Evolutionary conservation across 345 rosid genomes (phyloP).

Genomic region (Barbarea vulgaris): DNA sequence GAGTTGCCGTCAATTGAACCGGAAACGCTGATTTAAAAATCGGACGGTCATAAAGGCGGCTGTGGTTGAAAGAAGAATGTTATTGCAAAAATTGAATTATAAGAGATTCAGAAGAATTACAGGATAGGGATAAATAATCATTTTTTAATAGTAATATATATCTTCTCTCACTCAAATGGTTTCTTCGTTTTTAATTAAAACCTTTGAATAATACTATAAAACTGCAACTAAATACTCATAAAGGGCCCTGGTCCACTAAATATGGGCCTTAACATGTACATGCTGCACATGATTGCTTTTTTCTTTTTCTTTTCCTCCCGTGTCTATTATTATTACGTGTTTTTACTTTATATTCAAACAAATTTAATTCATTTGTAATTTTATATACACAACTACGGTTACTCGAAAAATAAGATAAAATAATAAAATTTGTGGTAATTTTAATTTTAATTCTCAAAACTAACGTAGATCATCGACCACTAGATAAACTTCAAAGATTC

Average conservation of each 20-base stretch:
- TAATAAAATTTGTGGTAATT: neutral
- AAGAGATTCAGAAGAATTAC: slow-evolving; percentile 22
- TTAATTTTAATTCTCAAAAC: neutral
- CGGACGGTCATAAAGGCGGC: slow-evolving; percentile 36
- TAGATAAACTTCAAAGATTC: slow-evolving; percentile 10
- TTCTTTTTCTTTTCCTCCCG: neutral
- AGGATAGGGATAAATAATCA: slow-evolving; percentile 5
- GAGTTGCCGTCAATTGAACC: slow-evolving; percentile 36
- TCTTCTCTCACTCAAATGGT: slow-evolving; percentile 28
- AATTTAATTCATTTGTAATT: neutral
- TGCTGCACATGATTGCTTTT: slow-evolving; percentile 23
- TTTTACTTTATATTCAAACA: neutral
- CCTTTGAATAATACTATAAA: neutral
- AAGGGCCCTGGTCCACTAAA: slow-evolving; percentile 35
- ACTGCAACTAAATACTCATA: slow-evolving; percentile 5
- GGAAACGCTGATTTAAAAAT: slow-evolving; percentile 33
- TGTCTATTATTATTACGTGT: neutral
- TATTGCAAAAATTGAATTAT: neutral
- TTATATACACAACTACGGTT: neutral
- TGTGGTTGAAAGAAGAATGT: slow-evolving; percentile 30
- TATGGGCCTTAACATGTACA: slow-evolving; percentile 32
- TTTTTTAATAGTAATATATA: slow-evolving; percentile 9
- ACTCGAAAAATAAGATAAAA: neutral
- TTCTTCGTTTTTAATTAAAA: slow-evolving; percentile 12
- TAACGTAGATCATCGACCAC: neutral